These are phyloP conservation scores for Oryza longistaminata DNA, from an alignment of 176 grass and related monocot genomes.

Conservation along the genomic window DNA sequence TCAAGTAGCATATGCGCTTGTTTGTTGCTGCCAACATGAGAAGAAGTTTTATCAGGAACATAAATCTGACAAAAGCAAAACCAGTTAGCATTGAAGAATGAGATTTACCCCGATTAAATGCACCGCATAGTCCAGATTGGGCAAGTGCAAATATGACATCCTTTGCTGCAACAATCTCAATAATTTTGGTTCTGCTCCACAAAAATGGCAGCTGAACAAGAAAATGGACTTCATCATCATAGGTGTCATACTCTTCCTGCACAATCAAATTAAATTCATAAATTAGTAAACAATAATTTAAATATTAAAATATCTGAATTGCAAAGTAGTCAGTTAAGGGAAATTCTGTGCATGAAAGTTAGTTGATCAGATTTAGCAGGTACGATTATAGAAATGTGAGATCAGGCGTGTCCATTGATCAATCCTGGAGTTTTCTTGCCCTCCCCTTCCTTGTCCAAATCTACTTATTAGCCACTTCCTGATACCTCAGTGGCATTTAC, in stretches of 20 bases:
- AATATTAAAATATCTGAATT: not conserved
- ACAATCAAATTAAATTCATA: constrained; percentile 35
- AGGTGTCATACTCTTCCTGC: constrained; percentile 80
- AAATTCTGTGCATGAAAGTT: not conserved
- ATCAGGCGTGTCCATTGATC: not conserved
- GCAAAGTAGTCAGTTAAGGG: not conserved
- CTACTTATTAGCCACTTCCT: no score
- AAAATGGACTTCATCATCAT: constrained; percentile 50
- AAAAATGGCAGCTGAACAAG: constrained; percentile 57
- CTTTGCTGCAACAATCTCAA: constrained; percentile 84
- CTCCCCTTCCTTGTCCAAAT: not conserved
- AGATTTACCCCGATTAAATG: constrained; percentile 70
- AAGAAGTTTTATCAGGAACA: constrained; percentile 40
- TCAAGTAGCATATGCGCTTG: constrained; percentile 82
- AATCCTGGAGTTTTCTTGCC: not conserved
- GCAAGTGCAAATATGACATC: constrained; percentile 79
- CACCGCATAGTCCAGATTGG: constrained; percentile 70
- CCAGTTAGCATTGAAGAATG: not conserved
- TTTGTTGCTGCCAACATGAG: constrained; percentile 67
- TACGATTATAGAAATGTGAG: not conserved
- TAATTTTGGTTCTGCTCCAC: constrained; percentile 72
- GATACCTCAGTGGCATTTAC: not conserved
- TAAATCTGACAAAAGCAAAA: constrained; percentile 31
- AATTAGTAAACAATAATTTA: not conserved
- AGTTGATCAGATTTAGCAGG: not conserved